These are phyloP conservation scores for Harringtonia lauricola DNA, from an alignment of 2,329 filamentous ascomycete species.

Conservation along the genomic window DNA sequence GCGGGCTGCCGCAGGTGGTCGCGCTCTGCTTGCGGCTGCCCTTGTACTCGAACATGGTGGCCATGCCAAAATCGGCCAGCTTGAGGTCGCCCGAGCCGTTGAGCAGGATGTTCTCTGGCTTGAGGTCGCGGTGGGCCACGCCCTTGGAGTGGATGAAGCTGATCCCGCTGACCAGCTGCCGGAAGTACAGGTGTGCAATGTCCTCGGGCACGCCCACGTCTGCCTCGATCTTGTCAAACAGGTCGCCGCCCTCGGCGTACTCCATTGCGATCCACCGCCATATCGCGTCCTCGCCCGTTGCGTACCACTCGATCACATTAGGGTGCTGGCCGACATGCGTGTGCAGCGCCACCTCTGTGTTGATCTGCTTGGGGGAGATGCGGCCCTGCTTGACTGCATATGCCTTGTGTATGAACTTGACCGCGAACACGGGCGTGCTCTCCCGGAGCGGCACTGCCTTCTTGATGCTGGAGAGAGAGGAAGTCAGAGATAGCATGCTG, in stretches of 20 bases:
- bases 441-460: constrained; percentile 71
- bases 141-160: constrained; percentile 95
- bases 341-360: constrained; percentile 86
- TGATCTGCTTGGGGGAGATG: constrained; percentile 78
- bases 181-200: constrained; percentile 93
- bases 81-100: constrained; percentile 79
- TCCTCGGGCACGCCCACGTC: constrained; percentile 91
- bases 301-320: constrained; percentile 90
- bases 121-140: constrained; percentile 83
- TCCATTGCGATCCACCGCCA: constrained; percentile 99
- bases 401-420: constrained; percentile 98
- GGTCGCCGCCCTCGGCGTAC: constrained; percentile 83
- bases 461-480: constrained; percentile 55
- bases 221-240: constrained; percentile 99
- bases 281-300: constrained; percentile 68
- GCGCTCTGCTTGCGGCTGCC: constrained; percentile 71
- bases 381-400: constrained; percentile 85
- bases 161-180: constrained; percentile 80
- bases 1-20: constrained; percentile 89
- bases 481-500: neutral
- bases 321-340: constrained; percentile 78
- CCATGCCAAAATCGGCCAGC: constrained; percentile 92
- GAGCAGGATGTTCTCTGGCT: constrained; percentile 91
- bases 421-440: constrained; percentile 72
- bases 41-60: constrained; percentile 85